phyloP scores from a whole-genome alignment of 1,139 yeast genomes.

The Geotrichum reessii region DNA sequence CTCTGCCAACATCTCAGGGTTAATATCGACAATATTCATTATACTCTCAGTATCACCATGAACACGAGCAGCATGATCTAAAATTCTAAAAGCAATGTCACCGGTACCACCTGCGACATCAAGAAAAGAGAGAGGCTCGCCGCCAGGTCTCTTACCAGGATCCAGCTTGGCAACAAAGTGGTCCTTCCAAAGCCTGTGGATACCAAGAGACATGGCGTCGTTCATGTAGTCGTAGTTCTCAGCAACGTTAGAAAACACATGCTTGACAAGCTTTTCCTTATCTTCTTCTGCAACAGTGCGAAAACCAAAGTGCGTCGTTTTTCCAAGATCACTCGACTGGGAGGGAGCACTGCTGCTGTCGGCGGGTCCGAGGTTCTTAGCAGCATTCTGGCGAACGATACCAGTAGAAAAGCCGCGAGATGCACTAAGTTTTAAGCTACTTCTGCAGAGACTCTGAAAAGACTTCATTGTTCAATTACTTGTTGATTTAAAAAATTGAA shows the following conservation, averaged over 20 bases:
- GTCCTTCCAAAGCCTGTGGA: constrained; percentile 91
- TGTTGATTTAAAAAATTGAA: background rate
- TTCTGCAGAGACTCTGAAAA: background rate
- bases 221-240: constrained; percentile 93
- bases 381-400: background rate
- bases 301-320: constrained; percentile 89
- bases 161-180: constrained; percentile 83
- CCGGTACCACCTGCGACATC: constrained; percentile 99
- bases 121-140: constrained; percentile 75
- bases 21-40: constrained; percentile 92
- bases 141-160: constrained; percentile 90
- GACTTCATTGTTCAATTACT: constrained; percentile 5
- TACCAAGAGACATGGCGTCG: constrained; percentile 94
- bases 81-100: constrained; percentile 90
- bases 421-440: background rate
- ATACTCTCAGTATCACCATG: constrained; percentile 70
- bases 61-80: constrained; percentile 80
- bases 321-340: background rate
- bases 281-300: constrained; percentile 73
- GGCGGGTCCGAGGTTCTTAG: constrained; percentile 12
- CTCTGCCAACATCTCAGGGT: constrained; percentile 90
- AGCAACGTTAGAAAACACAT: constrained; percentile 92
- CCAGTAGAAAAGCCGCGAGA: constrained; percentile 4
- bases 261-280: constrained; percentile 77
- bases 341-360: background rate